Evolutionary conservation across 176 grass and related monocot species (phyloP).

Genomic region (Otatea glauca): DNA sequence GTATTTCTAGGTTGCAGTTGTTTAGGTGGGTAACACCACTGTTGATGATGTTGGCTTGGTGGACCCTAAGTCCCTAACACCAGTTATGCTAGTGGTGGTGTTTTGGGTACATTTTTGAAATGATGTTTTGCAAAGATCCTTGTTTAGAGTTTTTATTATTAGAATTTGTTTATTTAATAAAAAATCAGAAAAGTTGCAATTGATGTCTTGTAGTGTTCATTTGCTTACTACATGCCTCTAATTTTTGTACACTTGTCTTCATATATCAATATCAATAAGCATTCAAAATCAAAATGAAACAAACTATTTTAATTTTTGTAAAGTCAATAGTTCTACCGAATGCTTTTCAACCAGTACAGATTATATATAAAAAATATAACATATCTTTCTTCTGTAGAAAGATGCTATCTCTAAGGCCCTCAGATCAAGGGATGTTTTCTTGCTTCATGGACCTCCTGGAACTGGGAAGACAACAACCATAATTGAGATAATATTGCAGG

Average conservation of each 20-base stretch:
- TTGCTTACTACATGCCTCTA: background rate
- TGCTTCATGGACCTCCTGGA: conserved; percentile 98
- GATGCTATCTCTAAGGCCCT: conserved; percentile 86
- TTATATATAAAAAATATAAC: conserved; percentile 14
- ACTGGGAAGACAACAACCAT: conserved; percentile 98
- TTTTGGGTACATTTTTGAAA: background rate
- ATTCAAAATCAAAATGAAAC: background rate
- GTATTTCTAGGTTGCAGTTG: background rate
- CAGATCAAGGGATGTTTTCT: conserved; percentile 89
- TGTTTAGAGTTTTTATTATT: background rate
- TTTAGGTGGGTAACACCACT: background rate
- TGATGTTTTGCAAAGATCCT: background rate
- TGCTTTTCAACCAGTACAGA: background rate
- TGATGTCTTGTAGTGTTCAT: background rate
- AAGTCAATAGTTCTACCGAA: background rate
- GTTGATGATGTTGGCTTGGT: background rate
- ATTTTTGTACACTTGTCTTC: background rate
- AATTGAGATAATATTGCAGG: conserved; percentile 94
- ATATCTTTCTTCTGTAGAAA: conserved; percentile 61
- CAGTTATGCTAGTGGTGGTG: background rate
- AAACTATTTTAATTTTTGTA: background rate
- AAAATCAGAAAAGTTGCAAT: background rate
- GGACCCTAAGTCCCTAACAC: background rate
- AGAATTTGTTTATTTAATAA: conserved; percentile 22
- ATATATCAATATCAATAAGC: background rate